Evolutionary conservation across 192 early-diverging fungal genomes (phyloP), one percentile per base, ranked within the genome.

Genomic region (Coemansia sp.): DNA sequence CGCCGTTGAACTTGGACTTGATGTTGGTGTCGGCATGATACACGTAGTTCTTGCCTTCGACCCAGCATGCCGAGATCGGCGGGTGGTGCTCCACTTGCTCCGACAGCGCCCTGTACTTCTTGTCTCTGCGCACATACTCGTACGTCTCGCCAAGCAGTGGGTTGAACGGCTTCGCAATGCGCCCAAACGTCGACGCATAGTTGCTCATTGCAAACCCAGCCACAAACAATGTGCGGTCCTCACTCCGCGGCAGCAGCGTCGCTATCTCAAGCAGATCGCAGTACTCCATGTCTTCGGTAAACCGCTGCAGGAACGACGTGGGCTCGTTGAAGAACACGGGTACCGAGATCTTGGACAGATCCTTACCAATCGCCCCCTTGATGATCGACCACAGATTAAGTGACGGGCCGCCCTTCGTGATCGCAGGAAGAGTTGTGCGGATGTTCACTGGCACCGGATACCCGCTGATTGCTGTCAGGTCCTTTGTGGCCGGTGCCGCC

Each of bases 251-350:
- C 67, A 89, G 57, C 62, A 63, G 41, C 8, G 83, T 84, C 3
- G 93, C 94, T 60, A 92, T 83, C 61, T 92, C 90, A 10, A 96
- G 82, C 43, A 96, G 58, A 48, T 93, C 91, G 71, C 88, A 86
- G 72, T 92, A 96, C 75, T 96, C 93, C 66, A 94, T 88, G 74
- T 92, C 90, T 65, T 92, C 94, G 20, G 89, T 88, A 85, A 94
- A 91, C 53, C 92, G 84, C 76, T 96, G 94, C 79, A 95, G 67
- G 84, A 94, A 90, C 19, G 88, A 89, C 1, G 92, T 87, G 0
- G 94, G 94, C 72, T 95, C 94, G 74, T 94, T 94, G 84, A 95
- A 94, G 67, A 92, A 90, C 10, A 94, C 94, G 1, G 94, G 94
- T 39, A 96, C 84, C 0, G 92, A 92, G 45, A 96, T 88, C 65